Conservation (phyloP, 805 yeast genomes). For the Huiozyma sinensis region DNA sequence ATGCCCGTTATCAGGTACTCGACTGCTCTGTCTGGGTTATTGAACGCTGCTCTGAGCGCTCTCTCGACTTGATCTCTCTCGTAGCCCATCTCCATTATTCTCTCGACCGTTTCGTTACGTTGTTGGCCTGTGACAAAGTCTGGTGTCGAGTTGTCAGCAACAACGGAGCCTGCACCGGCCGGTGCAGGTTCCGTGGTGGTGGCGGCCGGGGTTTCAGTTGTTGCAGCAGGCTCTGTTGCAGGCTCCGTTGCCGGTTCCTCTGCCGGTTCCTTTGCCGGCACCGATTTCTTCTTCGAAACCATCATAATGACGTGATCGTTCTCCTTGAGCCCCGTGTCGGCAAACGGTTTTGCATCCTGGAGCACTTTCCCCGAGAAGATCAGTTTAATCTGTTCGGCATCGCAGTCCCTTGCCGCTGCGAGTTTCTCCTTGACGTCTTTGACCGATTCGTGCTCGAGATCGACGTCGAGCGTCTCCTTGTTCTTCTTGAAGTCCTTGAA, state of each 20-base stretch:
- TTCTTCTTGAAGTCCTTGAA: slow-evolving; percentile 92
- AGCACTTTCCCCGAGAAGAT: slow-evolving; percentile 90
- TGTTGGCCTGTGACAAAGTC: slow-evolving; percentile 69
- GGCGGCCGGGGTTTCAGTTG: slow-evolving; percentile 17
- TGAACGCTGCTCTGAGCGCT: slow-evolving; percentile 90
- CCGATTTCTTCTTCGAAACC: slow-evolving; percentile 51
- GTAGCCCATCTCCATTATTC: slow-evolving; percentile 94
- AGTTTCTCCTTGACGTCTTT: slow-evolving; percentile 61
- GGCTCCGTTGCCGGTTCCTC: slow-evolving; percentile 23
- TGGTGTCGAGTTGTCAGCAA: slow-evolving; percentile 26
- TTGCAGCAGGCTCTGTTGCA: slow-evolving; percentile 13
- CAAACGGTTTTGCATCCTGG: slow-evolving; percentile 69
- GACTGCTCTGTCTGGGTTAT: slow-evolving; percentile 96
- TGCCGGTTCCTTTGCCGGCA: slow-evolving; percentile 17
- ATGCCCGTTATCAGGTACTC: slow-evolving; percentile 87
- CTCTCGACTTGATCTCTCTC: slow-evolving; percentile 77
- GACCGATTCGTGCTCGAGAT: slow-evolving; percentile 48
- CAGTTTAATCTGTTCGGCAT: slow-evolving; percentile 66
- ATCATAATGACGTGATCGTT: slow-evolving; percentile 85
- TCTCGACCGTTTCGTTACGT: slow-evolving; percentile 66
- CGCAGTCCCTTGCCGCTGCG: slow-evolving; percentile 58
- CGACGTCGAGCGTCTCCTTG: slow-evolving; percentile 70
- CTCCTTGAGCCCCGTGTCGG: slow-evolving; percentile 64
- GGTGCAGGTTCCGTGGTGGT: slow-evolving; percentile 9
- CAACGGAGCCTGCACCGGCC: slow-evolving; percentile 18